phyloP scores from a whole-genome alignment of 805 yeast genomes.

The Ogataea nakhonphanomensis region DNA sequence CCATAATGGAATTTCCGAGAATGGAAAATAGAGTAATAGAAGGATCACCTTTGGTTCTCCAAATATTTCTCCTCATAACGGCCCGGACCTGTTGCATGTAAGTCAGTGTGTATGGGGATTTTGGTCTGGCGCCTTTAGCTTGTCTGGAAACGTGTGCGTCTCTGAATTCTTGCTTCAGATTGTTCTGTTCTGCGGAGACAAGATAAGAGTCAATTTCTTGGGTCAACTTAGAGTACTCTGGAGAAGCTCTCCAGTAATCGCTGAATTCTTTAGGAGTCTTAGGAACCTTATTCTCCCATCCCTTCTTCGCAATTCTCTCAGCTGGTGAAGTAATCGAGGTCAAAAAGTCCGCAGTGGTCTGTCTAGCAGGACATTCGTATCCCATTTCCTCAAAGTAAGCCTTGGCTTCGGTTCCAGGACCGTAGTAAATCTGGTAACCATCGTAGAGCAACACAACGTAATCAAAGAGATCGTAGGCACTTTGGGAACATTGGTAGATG shows the following conservation, averaged over 20 bases:
- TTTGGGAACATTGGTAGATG: slow-evolving; percentile 45
- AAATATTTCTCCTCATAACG: slow-evolving; percentile 42
- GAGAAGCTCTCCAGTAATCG: slow-evolving; percentile 36
- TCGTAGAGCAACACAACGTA: slow-evolving; percentile 40
- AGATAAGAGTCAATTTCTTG: slow-evolving; percentile 34
- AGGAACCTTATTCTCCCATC: slow-evolving; percentile 37
- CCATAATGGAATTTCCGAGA: slow-evolving; percentile 47
- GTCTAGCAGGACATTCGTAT: slow-evolving; percentile 44
- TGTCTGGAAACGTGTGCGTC: slow-evolving; percentile 52
- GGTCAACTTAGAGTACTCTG: slow-evolving; percentile 30
- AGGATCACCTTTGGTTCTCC: slow-evolving; percentile 49
- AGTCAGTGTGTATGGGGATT: slow-evolving; percentile 51
- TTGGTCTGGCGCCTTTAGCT: slow-evolving; percentile 41
- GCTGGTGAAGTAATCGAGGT: slow-evolving; percentile 34
- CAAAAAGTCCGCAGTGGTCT: slow-evolving; percentile 44
- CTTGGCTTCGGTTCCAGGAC: slow-evolving; percentile 37
- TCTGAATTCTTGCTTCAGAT: slow-evolving; percentile 10
- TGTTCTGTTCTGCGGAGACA: slow-evolving; percentile 7
- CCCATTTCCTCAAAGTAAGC: slow-evolving; percentile 42
- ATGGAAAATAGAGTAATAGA: slow-evolving; percentile 41
- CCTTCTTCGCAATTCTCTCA: slow-evolving; percentile 30
- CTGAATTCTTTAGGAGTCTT: slow-evolving; percentile 36
- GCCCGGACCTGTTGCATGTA: slow-evolving; percentile 49
- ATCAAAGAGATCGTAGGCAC: slow-evolving; percentile 43
- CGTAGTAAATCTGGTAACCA: slow-evolving; percentile 43